Conservation (phyloP, 768 basidiomycete genomes). For the Russula lepida region DNA sequence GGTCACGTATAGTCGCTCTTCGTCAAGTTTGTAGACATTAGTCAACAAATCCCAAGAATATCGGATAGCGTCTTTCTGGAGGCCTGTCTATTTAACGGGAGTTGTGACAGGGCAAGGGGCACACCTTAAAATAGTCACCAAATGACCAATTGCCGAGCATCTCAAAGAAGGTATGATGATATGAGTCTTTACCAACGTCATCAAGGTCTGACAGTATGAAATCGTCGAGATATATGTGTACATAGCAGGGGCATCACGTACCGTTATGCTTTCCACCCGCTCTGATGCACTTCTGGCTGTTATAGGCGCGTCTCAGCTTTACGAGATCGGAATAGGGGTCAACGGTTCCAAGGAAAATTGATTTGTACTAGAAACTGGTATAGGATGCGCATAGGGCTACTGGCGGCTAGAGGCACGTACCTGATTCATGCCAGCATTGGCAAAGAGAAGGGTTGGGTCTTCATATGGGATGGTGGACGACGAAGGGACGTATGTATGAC, state of each 20-base stretch:
- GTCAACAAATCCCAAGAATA: constrained; percentile 97
- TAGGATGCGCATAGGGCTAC: neutral
- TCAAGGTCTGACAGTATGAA: constrained; percentile 64
- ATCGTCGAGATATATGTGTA: constrained; percentile 1
- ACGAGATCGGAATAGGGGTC: constrained; percentile 90
- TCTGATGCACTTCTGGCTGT: constrained; percentile 96
- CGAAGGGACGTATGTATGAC: constrained; percentile 85
- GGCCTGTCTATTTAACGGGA: constrained; percentile 1
- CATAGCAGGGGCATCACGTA: constrained; percentile 26
- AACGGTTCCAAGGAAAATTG: constrained; percentile 95
- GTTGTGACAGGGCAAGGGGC: constrained; percentile 7
- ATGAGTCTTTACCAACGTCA: constrained; percentile 97
- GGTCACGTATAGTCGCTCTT: constrained; percentile 90
- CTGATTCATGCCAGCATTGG: constrained; percentile 98
- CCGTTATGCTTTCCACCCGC: constrained; percentile 99
- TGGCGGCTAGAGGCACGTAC: constrained; percentile 30
- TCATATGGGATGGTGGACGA: constrained; percentile 94
- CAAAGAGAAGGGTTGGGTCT: constrained; percentile 94
- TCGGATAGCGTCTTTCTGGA: constrained; percentile 81
- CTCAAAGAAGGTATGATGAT: constrained; percentile 98
- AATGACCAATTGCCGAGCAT: constrained; percentile 99
- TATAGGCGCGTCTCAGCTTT: constrained; percentile 88
- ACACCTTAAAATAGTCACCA: constrained; percentile 98
- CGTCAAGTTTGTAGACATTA: constrained; percentile 76
- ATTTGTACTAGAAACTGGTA: constrained; percentile 66